These are phyloP conservation scores for Strigomonas galati DNA, from an alignment of 208 protist species.

Conservation along the genomic window DNA sequence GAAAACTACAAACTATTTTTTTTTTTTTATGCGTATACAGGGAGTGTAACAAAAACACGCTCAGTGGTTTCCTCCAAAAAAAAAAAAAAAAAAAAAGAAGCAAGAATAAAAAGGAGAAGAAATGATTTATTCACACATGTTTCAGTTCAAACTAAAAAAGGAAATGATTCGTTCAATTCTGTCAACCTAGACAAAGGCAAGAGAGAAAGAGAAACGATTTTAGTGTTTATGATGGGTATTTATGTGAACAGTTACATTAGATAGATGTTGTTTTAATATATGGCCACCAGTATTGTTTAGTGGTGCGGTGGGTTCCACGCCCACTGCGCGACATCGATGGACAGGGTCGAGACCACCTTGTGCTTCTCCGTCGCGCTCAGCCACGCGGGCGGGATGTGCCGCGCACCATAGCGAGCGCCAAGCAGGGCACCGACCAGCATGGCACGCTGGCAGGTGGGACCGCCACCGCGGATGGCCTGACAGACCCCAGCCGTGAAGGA, in stretches of 20 bases:
- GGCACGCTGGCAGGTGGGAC: slow-evolving; percentile 49
- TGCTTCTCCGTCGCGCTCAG: slow-evolving; percentile 69
- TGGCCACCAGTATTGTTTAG: too few species aligned
- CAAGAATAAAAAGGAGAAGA: slow-evolving; percentile 1
- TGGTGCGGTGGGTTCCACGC: slow-evolving; percentile 78
- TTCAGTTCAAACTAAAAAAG: not conserved
- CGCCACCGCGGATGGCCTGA: slow-evolving; percentile 50
- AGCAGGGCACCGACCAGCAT: slow-evolving; percentile 82
- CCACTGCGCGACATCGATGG: slow-evolving; percentile 80
- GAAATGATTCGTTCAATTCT: not conserved
- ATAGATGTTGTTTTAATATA: not conserved
- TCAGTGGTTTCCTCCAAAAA: not conserved
- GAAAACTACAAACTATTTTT: too few species aligned
- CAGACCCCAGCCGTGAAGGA: slow-evolving; percentile 56
- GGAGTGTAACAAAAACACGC: not conserved
- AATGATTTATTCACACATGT: not conserved
- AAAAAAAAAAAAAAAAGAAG: slow-evolving; percentile 15
- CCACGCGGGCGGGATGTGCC: slow-evolving; percentile 64
- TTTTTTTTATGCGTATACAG: too few species aligned
- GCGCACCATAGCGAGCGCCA: slow-evolving; percentile 60
- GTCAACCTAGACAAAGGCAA: too few species aligned
- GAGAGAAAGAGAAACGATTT: too few species aligned
- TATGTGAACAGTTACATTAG: not conserved
- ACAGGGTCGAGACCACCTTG: slow-evolving; percentile 53
- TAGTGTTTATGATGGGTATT: too few species aligned